A percentile compares a stretch with the other conserved stretches of the same genome.
phyloP scores from a whole-genome alignment of 2,329 filamentous ascomycete genomes.

The Tolypocladium album region DNA sequence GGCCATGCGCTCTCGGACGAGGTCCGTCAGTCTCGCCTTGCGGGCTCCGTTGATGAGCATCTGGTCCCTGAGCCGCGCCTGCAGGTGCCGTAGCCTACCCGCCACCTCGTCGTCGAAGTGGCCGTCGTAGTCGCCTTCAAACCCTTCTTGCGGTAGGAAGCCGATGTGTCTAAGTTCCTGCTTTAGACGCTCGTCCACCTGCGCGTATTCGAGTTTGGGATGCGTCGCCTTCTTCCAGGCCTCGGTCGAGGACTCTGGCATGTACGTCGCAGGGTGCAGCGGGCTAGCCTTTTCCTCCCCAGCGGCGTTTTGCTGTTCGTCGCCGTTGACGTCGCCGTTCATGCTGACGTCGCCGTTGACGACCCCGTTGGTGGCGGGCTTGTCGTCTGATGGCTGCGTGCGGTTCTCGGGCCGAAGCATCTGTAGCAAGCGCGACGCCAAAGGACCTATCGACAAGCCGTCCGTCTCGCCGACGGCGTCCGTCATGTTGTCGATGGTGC shows the following conservation, averaged over 20 bases:
- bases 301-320: conserved; percentile 19
- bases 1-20: conserved; percentile 87
- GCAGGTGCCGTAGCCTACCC: conserved; percentile 75
- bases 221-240: conserved; percentile 70
- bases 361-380: conserved; percentile 39
- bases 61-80: conserved; percentile 71
- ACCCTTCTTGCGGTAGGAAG: conserved; percentile 59
- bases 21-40: conserved; percentile 74
- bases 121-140: conserved; percentile 69
- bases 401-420: conserved; percentile 70
- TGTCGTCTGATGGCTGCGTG: conserved; percentile 43
- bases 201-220: conserved; percentile 69
- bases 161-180: conserved; percentile 87
- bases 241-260: conserved; percentile 66
- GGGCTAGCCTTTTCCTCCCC: conserved; percentile 25
- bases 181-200: conserved; percentile 83
- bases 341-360: conserved; percentile 43
- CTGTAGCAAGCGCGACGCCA: conserved; percentile 72
- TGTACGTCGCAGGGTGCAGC: conserved; percentile 61
- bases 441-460: conserved; percentile 75
- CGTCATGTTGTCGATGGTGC: conserved; percentile 75
- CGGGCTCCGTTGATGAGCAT: conserved; percentile 83
- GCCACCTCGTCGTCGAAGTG: conserved; percentile 93
- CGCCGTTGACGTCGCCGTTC: conserved; percentile 35
- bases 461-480: conserved; percentile 84